These are phyloP conservation scores for Malus domestica DNA, from an alignment of 306 rosid species.

Conservation along the genomic window ASM211411v1 NC_041800.1:32414233-32414732, in stretches of 20 bases:
- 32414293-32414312: conserved; percentile 39
- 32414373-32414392: background rate
- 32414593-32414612: background rate
- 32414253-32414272: conserved; percentile 19
- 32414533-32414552: background rate
- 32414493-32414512: background rate
- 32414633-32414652: too few species aligned
- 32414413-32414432: conserved; percentile 25
- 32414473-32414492: background rate
- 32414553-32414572: background rate
- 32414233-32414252: conserved; percentile 24
- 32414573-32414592: background rate
- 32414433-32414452: conserved; percentile 42
- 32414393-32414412: conserved; percentile 39
- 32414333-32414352: conserved; percentile 51
- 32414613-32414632: background rate
- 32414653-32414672: background rate
- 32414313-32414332: conserved; percentile 41
- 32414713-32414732: background rate
- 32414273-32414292: background rate
- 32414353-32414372: conserved; percentile 36
- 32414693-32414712: too few species aligned
- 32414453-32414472: background rate
- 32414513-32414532: background rate
- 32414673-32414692: background rate